phyloP scores from a whole-genome alignment of 371 early-diverging fungal species.

The Mucor indicus region DNA sequence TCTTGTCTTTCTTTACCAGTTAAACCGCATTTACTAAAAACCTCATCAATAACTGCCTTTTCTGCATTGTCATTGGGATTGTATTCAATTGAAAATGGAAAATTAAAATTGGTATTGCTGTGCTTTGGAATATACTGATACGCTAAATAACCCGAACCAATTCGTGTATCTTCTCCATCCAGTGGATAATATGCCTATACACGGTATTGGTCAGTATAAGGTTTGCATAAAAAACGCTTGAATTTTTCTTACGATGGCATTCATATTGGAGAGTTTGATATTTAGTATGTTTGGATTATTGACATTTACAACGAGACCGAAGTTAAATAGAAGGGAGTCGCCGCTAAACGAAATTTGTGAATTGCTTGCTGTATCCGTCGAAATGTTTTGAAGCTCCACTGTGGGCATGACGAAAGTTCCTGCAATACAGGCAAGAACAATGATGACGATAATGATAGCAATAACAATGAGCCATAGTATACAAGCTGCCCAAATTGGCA shows the following conservation, averaged over 20 bases:
- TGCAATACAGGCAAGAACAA: background rate
- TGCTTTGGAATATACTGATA: conserved; percentile 28
- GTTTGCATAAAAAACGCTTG: background rate
- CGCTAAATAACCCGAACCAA: conserved; percentile 39
- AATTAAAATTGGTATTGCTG: conserved; percentile 25
- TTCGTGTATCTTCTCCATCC: conserved; percentile 14
- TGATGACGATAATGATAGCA: background rate
- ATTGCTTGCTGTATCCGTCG: background rate
- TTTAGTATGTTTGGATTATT: conserved; percentile 43
- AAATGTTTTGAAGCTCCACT: conserved; percentile 15
- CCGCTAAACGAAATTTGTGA: background rate
- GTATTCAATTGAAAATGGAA: conserved; percentile 38
- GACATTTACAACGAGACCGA: conserved; percentile 27
- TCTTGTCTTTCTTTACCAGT: background rate
- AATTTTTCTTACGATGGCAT: conserved; percentile 34
- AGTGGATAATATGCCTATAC: conserved; percentile 47
- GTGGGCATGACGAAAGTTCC: conserved; percentile 27
- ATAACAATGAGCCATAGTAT: conserved; percentile 24
- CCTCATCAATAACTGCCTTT: conserved; percentile 19
- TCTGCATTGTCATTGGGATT: conserved; percentile 18
- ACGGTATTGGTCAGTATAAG: too few species aligned
- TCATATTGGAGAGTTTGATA: conserved; percentile 36
- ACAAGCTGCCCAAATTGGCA: conserved; percentile 23
- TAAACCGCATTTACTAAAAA: conserved; percentile 35
- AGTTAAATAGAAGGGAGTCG: conserved; percentile 10